Conservation (phyloP, 306 rosid genomes). For the Fragaria vesca region DNA sequence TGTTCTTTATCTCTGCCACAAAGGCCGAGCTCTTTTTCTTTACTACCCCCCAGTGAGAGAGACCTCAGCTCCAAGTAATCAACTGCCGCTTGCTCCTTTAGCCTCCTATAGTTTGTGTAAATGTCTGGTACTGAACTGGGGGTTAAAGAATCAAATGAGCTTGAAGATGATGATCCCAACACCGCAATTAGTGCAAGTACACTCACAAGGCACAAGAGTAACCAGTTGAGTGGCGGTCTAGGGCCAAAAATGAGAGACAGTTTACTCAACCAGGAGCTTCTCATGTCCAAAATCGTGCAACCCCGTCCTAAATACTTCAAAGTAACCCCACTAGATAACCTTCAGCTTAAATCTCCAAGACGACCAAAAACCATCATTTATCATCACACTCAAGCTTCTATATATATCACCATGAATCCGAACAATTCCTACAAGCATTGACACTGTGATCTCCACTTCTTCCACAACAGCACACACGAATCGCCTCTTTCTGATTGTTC, state of each 20-base stretch:
- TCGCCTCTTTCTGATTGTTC: slow-evolving; percentile 18
- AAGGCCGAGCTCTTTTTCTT: slow-evolving; percentile 66
- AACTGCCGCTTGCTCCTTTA: slow-evolving; percentile 79
- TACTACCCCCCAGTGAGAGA: slow-evolving; percentile 47
- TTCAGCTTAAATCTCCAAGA: slow-evolving; percentile 47
- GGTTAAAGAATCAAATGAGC: slow-evolving; percentile 45
- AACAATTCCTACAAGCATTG: slow-evolving; percentile 44
- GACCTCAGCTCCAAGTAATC: slow-evolving; percentile 80
- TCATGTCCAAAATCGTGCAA: slow-evolving; percentile 66
- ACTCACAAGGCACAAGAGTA: slow-evolving; percentile 63
- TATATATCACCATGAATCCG: slow-evolving; percentile 37
- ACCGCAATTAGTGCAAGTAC: slow-evolving; percentile 69
- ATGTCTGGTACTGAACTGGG: slow-evolving; percentile 45
- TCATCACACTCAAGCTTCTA: slow-evolving; percentile 40
- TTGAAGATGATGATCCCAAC: slow-evolving; percentile 68
- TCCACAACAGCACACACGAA: slow-evolving; percentile 29
- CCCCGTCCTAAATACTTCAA: slow-evolving; percentile 25
- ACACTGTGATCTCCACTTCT: slow-evolving; percentile 40
- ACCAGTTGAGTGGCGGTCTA: slow-evolving; percentile 74
- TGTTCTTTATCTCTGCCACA: slow-evolving; percentile 91
- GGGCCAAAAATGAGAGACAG: slow-evolving; percentile 55
- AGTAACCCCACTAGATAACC: slow-evolving; percentile 35
- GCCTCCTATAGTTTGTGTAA: slow-evolving; percentile 79
- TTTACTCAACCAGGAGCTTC: slow-evolving; percentile 84
- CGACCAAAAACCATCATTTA: slow-evolving; percentile 43